These are phyloP conservation scores for Periglandula ipomoeae DNA, from an alignment of 2,329 filamentous ascomycete species.

Conservation along the genomic window DNA sequence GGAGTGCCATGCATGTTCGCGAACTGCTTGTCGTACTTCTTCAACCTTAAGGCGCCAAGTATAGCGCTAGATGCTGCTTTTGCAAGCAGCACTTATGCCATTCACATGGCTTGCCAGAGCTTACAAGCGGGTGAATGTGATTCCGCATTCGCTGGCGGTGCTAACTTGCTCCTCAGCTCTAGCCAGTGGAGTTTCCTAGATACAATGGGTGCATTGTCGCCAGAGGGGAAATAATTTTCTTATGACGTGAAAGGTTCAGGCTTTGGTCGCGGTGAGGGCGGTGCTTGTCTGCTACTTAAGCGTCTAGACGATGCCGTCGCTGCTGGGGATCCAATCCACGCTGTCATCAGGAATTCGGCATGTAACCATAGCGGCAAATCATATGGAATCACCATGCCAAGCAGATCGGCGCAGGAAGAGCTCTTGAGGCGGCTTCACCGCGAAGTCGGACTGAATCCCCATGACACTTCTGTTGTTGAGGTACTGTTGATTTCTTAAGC, in stretches of 20 bases:
- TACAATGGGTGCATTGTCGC: conserved; percentile 18
- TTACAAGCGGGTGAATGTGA: conserved; percentile 21
- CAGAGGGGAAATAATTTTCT: conserved; percentile 16
- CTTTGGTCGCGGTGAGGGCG: conserved; percentile 40
- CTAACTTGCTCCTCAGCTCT: conserved; percentile 14
- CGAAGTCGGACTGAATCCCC: too few species aligned
- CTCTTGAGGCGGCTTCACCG: too few species aligned
- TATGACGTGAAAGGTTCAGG: conserved; percentile 35
- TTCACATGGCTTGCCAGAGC: conserved; percentile 24
- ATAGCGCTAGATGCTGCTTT: conserved; percentile 31
- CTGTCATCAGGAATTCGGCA: conserved; percentile 24
- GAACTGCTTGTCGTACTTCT: conserved; percentile 27
- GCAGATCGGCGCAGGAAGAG: conserved; percentile 3
- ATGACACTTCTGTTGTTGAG: conserved; percentile 15
- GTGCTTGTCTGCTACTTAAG: conserved; percentile 32
- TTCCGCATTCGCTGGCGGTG: conserved; percentile 16
- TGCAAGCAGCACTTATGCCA: conserved; percentile 23
- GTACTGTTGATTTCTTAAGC: too few species aligned
- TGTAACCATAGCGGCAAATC: conserved; percentile 26
- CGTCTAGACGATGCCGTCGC: conserved; percentile 17
- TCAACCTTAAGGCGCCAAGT: conserved; percentile 26
- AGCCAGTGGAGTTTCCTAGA: conserved; percentile 9
- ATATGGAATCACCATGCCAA: conserved; percentile 31
- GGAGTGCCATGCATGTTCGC: conserved; percentile 10
- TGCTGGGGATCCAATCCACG: conserved; percentile 1